Percentiles rank a stretch among this genome's conserved stretches.
phyloP scores from a whole-genome alignment of 202 grass and related monocot species.

The Digitaria exilis region DNA sequence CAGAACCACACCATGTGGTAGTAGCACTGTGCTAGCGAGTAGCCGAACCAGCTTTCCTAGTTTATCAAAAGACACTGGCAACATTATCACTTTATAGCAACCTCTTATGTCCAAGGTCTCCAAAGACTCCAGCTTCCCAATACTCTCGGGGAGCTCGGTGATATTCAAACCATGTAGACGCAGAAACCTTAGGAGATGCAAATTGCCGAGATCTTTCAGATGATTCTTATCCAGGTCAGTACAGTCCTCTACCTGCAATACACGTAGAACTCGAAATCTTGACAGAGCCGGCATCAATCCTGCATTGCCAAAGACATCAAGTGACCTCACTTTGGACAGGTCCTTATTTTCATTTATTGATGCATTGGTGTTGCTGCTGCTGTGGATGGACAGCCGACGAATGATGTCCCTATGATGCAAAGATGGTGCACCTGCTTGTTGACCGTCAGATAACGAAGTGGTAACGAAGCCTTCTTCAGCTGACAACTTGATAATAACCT shows the following conservation, averaged over 20 bases:
- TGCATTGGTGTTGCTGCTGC: not conserved
- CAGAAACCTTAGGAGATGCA: not conserved
- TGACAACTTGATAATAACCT: not conserved
- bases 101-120: conserved; percentile 1
- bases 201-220: not conserved
- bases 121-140: not conserved
- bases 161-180: not conserved
- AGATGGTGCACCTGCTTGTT: not conserved
- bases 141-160: not conserved
- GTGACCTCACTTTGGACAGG: not conserved
- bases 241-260: not conserved
- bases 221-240: not conserved
- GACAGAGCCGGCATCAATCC: not conserved
- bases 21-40: accelerated
- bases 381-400: not conserved
- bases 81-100: too few relatives aligned
- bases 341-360: not conserved
- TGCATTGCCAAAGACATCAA: not conserved
- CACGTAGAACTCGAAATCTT: not conserved
- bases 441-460: not conserved
- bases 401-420: not conserved
- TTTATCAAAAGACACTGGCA: not conserved
- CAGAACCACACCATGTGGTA: not conserved
- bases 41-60: too few relatives aligned
- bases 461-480: not conserved